Base-by-base conservation (phyloP, 768 basidiomycete species). In the Lyophyllum semitale region DNA sequence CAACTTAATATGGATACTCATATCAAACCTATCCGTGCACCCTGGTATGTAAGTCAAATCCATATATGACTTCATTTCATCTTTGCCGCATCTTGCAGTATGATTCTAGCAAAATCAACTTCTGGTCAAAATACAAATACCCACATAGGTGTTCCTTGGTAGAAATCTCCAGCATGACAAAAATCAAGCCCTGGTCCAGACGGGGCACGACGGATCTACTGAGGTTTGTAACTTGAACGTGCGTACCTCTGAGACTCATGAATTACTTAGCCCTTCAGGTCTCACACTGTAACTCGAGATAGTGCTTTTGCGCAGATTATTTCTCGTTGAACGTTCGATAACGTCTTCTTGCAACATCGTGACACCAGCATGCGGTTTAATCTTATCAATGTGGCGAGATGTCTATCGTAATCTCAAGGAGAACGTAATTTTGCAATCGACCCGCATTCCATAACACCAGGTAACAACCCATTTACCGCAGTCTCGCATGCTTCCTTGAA, bases 151-250 rank as follows among this genome's bases (percentile, higher is more conserved):
- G 18, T 29, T 5, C 17, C 26, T 45, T 27, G 25, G 18, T 45
- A 18, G 12, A 8, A 45, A 29, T 29, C 43, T 15, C 33, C 8
- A 25, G 23, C 48, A 48, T 48, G 47, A 53, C 47, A 58, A 37
- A 23, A 45, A 58, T 58, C 51, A 49, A 58, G 38, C 45, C 50
- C 47, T 50, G 51, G n/a, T 37, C 50, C 33, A 15, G 17, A 15
- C 26, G 26, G 8, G 13, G 22, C 30, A 17, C 29, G n/a, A 12
- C 22, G 43, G 22, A 52, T 48, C 41, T 40, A 49, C 51, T n/a
- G 37, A 51, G 45, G 45, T 18, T 38, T 42, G 26, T 29, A 20
- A 46, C 40, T 35, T 53, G 51, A 45, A 32, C n/a, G 12, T 8
- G 17, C 18, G 26, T 30, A 25, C 40, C 27, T 29, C 49, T 27